These are phyloP conservation scores for Chrysosphaeria jannelii DNA, from an alignment of 2,329 filamentous ascomycete genomes.

Conservation along the genomic window DNA sequence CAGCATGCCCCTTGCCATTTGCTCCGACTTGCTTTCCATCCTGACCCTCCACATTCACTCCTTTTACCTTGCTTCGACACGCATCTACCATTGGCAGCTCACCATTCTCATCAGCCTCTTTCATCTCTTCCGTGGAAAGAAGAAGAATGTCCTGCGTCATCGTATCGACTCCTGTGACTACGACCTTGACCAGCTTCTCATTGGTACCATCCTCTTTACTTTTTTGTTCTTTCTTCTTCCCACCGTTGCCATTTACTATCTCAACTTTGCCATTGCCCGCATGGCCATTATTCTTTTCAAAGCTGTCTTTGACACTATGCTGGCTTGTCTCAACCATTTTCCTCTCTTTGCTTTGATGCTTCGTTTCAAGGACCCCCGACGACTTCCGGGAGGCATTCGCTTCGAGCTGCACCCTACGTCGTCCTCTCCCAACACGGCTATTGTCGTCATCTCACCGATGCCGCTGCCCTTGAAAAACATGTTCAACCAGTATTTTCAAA, in stretches of 20 bases:
- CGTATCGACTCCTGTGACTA: slow-evolving; percentile 98
- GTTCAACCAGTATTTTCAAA: slow-evolving; percentile 93
- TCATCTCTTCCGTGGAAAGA: slow-evolving; percentile 92
- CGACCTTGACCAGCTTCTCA: slow-evolving; percentile 80
- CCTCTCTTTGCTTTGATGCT: slow-evolving; percentile 93
- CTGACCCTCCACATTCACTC: slow-evolving; percentile 91
- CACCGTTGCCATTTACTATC: slow-evolving; percentile 85
- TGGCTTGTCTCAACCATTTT: slow-evolving; percentile 92
- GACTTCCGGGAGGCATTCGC: slow-evolving; percentile 72
- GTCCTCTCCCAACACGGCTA: no score
- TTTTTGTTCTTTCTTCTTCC: slow-evolving; percentile 82
- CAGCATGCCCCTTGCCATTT: slow-evolving; percentile 85
- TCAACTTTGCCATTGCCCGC: slow-evolving; percentile 78
- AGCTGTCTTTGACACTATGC: slow-evolving; percentile 62
- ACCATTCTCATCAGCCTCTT: slow-evolving; percentile 94
- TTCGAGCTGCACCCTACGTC: slow-evolving; percentile 37
- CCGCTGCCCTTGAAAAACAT: slow-evolving; percentile 76
- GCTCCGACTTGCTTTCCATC: slow-evolving; percentile 75
- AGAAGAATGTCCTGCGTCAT: slow-evolving; percentile 85
- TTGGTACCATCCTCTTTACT: slow-evolving; percentile 90
- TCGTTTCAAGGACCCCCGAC: slow-evolving; percentile 66
- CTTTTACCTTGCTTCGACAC: slow-evolving; percentile 86
- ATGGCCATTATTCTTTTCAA: slow-evolving; percentile 91
- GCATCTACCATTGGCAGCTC: slow-evolving; percentile 96
- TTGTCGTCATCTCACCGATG: slow-evolving; percentile 43